phyloP scores from a whole-genome alignment of 2,329 filamentous ascomycete species.

The Fusarium stilboides region DNA sequence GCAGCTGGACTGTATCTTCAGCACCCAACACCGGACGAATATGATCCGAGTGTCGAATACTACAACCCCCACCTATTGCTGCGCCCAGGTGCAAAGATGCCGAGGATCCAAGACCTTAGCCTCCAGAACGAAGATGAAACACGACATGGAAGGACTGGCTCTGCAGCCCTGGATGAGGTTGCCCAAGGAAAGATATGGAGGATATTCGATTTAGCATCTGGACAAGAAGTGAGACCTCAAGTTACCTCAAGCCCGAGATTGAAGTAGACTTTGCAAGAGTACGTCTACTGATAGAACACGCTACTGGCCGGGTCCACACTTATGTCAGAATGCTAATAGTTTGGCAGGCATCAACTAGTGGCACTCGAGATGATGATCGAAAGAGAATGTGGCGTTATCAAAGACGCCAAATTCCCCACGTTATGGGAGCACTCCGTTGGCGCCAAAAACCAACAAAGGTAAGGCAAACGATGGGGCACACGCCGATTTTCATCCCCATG shows the following conservation, averaged over 20 bases:
- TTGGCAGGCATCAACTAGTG: slow-evolving; percentile 9
- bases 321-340: slow-evolving; percentile 2
- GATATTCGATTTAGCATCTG: too few species aligned
- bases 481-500: too few species aligned
- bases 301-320: neutral
- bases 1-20: slow-evolving; percentile 13
- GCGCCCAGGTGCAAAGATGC: slow-evolving; percentile 9
- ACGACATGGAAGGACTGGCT: too few species aligned
- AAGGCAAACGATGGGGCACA: too few species aligned
- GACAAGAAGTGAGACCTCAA: too few species aligned
- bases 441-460: too few species aligned
- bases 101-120: slow-evolving; percentile 3
- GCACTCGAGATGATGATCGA: slow-evolving; percentile 18
- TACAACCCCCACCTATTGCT: slow-evolving; percentile 12
- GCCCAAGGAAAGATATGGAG: too few species aligned
- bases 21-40: slow-evolving; percentile 5
- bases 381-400: slow-evolving; percentile 1
- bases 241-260: neutral
- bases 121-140: neutral
- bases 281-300: too few species aligned
- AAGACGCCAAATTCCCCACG: slow-evolving; percentile 1
- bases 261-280: too few species aligned
- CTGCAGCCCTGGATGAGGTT: neutral
- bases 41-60: slow-evolving; percentile 8
- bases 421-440: neutral